Evolutionary conservation across 1,284 basidiomycete species (phyloP).

Genomic region (Puccinia polysora): DNA sequence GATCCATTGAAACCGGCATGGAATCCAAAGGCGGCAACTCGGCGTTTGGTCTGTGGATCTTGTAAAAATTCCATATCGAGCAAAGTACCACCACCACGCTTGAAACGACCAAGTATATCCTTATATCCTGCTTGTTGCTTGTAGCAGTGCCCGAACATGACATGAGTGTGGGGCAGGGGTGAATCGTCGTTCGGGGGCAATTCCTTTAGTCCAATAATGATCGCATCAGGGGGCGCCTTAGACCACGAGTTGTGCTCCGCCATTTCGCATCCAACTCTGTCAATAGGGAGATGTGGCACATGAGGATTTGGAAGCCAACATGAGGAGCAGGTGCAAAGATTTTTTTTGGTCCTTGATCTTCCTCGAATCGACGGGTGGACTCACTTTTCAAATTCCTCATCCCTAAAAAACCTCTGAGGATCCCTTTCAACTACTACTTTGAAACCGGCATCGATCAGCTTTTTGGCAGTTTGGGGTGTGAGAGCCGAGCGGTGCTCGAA

Average conservation of each 20-base stretch:
- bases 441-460: constrained; percentile 85
- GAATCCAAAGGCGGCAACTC: constrained; percentile 98
- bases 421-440: constrained; percentile 88
- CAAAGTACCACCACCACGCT: constrained; percentile 72
- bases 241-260: constrained; percentile 89
- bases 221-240: constrained; percentile 65
- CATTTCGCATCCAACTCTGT: constrained; percentile 80
- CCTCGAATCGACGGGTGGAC: neutral
- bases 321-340: no score
- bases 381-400: constrained; percentile 69
- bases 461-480: constrained; percentile 85
- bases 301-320: no score
- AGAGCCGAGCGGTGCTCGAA: constrained; percentile 90
- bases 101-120: constrained; percentile 79
- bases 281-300: no score
- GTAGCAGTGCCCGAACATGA: constrained; percentile 99
- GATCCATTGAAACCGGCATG: constrained; percentile 98
- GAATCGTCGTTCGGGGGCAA: constrained; percentile 69
- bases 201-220: constrained; percentile 96
- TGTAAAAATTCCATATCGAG: constrained; percentile 97
- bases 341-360: neutral
- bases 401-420: constrained; percentile 89
- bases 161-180: constrained; percentile 86
- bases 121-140: constrained; percentile 94
- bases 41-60: constrained; percentile 68